Percentiles rank a stretch among this genome's conserved stretches.
phyloP scores from a whole-genome alignment of 2,329 filamentous ascomycete species.

The Stenocarpella maydis region DNA sequence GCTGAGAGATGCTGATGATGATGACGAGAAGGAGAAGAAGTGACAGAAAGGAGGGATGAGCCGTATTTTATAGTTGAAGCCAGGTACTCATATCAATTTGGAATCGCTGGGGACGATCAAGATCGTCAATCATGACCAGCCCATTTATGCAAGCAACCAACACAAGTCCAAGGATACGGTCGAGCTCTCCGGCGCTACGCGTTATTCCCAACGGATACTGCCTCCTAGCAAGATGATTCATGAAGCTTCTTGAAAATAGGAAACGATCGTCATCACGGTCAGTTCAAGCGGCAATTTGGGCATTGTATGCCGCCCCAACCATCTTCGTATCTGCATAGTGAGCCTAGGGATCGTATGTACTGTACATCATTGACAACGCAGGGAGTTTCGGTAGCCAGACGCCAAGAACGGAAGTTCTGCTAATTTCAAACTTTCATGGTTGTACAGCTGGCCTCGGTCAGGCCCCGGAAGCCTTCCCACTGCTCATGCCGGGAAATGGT shows the following conservation, averaged over 20 bases:
- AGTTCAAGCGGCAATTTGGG: not conserved
- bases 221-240: constrained; percentile 1
- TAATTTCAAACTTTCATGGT: constrained; percentile 14
- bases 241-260: constrained; percentile 10
- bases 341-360: not conserved
- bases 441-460: constrained; percentile 21
- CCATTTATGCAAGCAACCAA: not conserved
- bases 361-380: not conserved
- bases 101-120: not conserved
- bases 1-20: constrained; percentile 11
- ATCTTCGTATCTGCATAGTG: constrained; percentile 3
- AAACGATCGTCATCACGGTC: not conserved
- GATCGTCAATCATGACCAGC: not conserved
- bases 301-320: not conserved
- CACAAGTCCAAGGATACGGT: not conserved
- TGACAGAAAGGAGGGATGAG: not conserved
- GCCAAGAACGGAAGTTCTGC: constrained; percentile 9
- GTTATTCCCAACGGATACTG: constrained; percentile 13
- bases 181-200: not conserved
- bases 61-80: not conserved
- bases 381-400: not conserved
- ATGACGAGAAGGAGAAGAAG: not conserved
- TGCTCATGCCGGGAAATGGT: not conserved
- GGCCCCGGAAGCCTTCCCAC: not conserved
- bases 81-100: not conserved